These are phyloP conservation scores for Chalciporus pseudorubinellus DNA, from an alignment of 768 basidiomycete genomes.

Conservation along the genomic window DNA sequence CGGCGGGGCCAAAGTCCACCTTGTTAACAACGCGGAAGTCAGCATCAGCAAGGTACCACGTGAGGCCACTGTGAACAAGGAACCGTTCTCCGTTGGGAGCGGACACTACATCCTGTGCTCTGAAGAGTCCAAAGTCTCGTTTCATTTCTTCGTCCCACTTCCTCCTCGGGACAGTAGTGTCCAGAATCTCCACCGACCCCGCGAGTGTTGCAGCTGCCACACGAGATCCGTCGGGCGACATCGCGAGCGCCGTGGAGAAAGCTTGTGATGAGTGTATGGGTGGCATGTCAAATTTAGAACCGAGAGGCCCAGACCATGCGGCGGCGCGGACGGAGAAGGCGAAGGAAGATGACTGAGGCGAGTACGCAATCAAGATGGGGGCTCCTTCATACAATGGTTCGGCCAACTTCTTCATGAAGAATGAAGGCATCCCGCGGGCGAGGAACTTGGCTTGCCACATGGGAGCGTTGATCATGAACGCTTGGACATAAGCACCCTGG, in stretches of 20 bases:
- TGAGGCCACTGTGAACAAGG: background rate
- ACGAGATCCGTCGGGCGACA: constrained; percentile 17
- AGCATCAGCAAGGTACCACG: constrained; percentile 5
- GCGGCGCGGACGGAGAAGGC: constrained; percentile 1
- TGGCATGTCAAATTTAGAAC: background rate
- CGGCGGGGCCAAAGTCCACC: constrained; percentile 9
- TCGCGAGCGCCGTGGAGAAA: constrained; percentile 9
- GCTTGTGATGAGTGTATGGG: background rate
- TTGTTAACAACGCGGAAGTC: constrained; percentile 2
- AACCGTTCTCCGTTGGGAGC: constrained; percentile 12
- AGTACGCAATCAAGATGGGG: constrained; percentile 2
- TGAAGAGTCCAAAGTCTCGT: background rate
- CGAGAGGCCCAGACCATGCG: constrained; percentile 1
- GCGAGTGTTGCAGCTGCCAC: constrained; percentile 10
- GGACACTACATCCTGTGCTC: background rate
- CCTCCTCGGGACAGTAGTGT: constrained; percentile 1
- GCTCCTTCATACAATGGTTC: background rate
- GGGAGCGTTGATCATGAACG: background rate
- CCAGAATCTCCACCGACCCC: constrained; percentile 9
- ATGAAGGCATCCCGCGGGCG: constrained; percentile 1
- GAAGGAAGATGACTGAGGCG: background rate
- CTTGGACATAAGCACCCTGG: background rate
- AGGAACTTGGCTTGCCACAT: constrained; percentile 4
- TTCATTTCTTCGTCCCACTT: constrained; percentile 10
- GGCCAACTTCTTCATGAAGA: background rate